Conservation (phyloP, 2,329 filamentous ascomycete genomes). For the Beauveria asiatica region DNA sequence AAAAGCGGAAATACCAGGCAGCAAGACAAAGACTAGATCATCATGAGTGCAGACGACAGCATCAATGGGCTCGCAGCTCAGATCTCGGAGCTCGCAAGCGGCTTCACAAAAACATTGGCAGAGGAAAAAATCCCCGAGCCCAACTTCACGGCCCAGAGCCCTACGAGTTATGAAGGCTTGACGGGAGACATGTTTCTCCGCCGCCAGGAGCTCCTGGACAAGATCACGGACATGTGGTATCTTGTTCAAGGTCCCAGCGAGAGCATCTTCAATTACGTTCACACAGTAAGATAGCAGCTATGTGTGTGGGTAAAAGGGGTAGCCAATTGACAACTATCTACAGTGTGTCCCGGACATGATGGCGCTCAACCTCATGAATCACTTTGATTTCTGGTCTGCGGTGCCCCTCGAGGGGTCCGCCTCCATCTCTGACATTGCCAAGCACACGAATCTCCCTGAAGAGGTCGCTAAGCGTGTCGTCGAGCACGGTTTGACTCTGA, state of each 20-base stretch:
- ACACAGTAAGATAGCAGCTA: slow-evolving; percentile 23
- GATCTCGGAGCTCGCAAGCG: slow-evolving; percentile 34
- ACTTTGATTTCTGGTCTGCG: slow-evolving; percentile 43
- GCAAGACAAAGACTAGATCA: background rate
- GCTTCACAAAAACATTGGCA: slow-evolving; percentile 31
- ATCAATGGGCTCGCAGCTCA: slow-evolving; percentile 35
- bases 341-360: slow-evolving; percentile 36
- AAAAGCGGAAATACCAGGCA: background rate
- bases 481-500: slow-evolving; percentile 30
- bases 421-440: slow-evolving; percentile 32
- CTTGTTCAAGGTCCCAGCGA: slow-evolving; percentile 40
- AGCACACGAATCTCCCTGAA: slow-evolving; percentile 27
- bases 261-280: slow-evolving; percentile 37
- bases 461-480: slow-evolving; percentile 31
- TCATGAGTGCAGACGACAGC: slow-evolving; percentile 25
- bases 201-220: slow-evolving; percentile 35
- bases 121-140: slow-evolving; percentile 34
- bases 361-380: slow-evolving; percentile 38
- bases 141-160: slow-evolving; percentile 35
- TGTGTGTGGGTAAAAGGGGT: too few species aligned
- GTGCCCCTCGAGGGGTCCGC: slow-evolving; percentile 39
- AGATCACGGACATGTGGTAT: slow-evolving; percentile 37
- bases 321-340: slow-evolving; percentile 12
- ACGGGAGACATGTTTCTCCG: slow-evolving; percentile 34
- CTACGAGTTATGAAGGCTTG: slow-evolving; percentile 32